Evolutionary conservation across 2,329 filamentous ascomycete genomes (phyloP).

Genomic region (Botrytis squamosa): DNA sequence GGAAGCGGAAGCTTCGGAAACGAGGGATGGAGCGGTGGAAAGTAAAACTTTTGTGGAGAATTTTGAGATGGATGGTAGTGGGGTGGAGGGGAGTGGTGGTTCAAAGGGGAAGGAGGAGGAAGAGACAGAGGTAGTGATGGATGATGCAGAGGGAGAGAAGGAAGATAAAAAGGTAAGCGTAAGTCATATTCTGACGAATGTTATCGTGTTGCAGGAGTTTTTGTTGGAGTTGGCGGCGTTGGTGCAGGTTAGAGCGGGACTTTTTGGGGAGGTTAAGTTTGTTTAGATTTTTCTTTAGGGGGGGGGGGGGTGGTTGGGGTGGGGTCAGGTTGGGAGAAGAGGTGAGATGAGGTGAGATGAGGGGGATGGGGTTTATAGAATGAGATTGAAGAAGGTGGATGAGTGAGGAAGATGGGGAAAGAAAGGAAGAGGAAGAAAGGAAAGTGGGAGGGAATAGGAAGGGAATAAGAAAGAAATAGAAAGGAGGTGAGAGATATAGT

Average conservation of each 20-base stretch:
- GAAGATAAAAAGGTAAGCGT: conserved; percentile 55
- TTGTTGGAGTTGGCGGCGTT: conserved; percentile 73
- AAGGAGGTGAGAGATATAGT: too few species aligned
- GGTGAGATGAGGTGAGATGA: too few species aligned
- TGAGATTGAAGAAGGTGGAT: not conserved
- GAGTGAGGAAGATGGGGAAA: not conserved
- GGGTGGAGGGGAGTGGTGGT: not conserved
- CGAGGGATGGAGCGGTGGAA: conserved; percentile 1
- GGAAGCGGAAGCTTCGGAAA: not conserved
- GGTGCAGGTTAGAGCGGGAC: conserved; percentile 69
- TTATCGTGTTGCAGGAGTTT: conserved; percentile 77
- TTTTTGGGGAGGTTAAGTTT: conserved; percentile 76
- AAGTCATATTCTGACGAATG: conserved; percentile 76
- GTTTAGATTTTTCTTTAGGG: conserved; percentile 30
- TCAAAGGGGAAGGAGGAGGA: not conserved
- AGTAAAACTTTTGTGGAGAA: conserved; percentile 4
- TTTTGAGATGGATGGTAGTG: conserved; percentile 5
- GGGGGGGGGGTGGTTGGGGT: not conserved
- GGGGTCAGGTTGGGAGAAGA: not conserved
- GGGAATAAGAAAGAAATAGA: too few species aligned
- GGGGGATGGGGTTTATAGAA: too few species aligned
- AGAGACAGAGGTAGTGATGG: not conserved
- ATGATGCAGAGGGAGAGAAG: conserved; percentile 30
- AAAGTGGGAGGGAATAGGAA: too few species aligned
- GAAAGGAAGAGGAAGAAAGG: too few species aligned